phyloP scores from a whole-genome alignment of 352 stramenopile species.

The Phytophthora sansomeana region DNA sequence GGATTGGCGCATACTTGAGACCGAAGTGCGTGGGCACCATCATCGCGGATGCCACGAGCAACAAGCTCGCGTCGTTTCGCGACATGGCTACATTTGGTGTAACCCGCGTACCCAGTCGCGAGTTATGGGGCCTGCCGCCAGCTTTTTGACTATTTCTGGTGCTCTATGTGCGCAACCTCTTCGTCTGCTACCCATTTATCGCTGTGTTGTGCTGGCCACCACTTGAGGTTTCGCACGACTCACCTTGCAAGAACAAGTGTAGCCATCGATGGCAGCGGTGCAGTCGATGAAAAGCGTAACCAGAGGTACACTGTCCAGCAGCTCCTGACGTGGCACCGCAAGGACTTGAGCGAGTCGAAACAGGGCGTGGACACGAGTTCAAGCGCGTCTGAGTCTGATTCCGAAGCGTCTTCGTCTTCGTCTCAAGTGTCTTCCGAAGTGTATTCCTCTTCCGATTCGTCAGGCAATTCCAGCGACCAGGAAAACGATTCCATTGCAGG shows the following conservation, averaged over 20 bases:
- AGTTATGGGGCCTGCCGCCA: background rate
- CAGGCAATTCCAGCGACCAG: conserved; percentile 21
- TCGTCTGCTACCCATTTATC: background rate
- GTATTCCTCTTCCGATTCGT: conserved; percentile 11
- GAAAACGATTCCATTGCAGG: conserved; percentile 16
- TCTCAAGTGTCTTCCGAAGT: conserved; percentile 13
- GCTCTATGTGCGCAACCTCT: background rate
- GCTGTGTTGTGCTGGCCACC: background rate
- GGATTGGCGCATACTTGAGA: conserved; percentile 84
- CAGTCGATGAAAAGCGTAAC: conserved; percentile 14
- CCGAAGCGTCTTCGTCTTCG: conserved; percentile 14
- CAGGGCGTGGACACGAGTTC: conserved; percentile 3
- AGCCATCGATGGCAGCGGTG: conserved; percentile 31
- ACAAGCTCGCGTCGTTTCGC: conserved; percentile 31
- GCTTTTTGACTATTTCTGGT: conserved; percentile 23
- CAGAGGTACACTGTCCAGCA: conserved; percentile 8
- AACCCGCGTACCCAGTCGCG: background rate
- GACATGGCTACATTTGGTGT: conserved; percentile 5
- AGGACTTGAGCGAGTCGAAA: background rate
- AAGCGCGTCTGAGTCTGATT: conserved; percentile 3
- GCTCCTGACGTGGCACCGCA: conserved; percentile 28
- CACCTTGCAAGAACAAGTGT: conserved; percentile 8
- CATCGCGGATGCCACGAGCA: conserved; percentile 34
- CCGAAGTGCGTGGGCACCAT: conserved; percentile 83
- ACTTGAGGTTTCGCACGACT: background rate